Percentiles rank a stretch among this genome's conserved stretches.
Conservation (phyloP, 2,329 filamentous ascomycete species). For the Tympanopsis confertula region DNA sequence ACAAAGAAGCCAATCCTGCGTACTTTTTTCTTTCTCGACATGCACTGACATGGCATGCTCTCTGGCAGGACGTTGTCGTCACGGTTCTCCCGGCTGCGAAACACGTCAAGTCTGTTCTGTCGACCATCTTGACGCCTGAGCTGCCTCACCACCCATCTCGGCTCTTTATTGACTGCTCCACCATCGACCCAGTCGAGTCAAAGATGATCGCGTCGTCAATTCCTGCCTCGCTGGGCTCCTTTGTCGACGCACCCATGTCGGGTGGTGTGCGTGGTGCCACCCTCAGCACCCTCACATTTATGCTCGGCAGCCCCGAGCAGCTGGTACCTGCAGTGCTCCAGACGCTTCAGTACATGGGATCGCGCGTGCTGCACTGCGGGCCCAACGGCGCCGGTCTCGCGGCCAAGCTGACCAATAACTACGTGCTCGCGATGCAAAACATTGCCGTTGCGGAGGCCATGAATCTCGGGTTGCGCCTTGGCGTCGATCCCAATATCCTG, state of each 20-base stretch:
- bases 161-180: conserved; percentile 91
- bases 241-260: conserved; percentile 94
- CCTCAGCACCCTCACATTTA: conserved; percentile 84
- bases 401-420: conserved; percentile 95
- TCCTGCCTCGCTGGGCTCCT: conserved; percentile 56
- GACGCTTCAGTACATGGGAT: conserved; percentile 72
- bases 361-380: conserved; percentile 75
- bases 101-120: conserved; percentile 76
- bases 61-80: conserved; percentile 77
- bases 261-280: conserved; percentile 86
- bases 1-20: not conserved
- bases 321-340: conserved; percentile 54
- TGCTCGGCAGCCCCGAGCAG: conserved; percentile 64
- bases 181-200: conserved; percentile 83
- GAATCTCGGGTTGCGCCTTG: conserved; percentile 51
- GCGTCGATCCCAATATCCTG: conserved; percentile 51
- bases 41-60: conserved; percentile 17
- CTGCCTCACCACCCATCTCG: conserved; percentile 41
- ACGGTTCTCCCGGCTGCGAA: conserved; percentile 81
- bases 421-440: conserved; percentile 87
- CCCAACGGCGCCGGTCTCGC: conserved; percentile 74
- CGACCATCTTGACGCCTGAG: conserved; percentile 54
- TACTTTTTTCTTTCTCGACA: conserved; percentile 2
- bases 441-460: conserved; percentile 58
- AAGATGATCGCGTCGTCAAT: conserved; percentile 64